These are phyloP conservation scores for Acanthamoeba lenticulata DNA, from an alignment of 208 protist species.

Conservation along the genomic window DNA sequence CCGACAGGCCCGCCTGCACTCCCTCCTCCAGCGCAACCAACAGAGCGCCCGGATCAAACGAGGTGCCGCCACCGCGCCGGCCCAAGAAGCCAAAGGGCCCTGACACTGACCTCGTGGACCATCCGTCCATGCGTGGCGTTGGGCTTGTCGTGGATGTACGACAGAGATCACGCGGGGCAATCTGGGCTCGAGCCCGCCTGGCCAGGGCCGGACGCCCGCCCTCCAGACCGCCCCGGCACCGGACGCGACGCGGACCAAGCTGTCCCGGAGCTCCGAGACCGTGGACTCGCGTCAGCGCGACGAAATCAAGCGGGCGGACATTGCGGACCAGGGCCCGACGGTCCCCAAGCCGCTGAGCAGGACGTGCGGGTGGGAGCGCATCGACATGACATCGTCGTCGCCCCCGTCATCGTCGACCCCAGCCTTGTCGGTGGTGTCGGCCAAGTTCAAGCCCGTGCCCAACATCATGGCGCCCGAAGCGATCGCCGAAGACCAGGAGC, in stretches of 20 bases:
- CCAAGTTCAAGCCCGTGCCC: not conserved
- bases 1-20: not conserved
- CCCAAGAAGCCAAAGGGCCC: no score
- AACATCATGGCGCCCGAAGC: not conserved
- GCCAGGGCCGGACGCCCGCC: no score
- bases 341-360: not conserved
- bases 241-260: not conserved
- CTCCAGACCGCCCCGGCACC: no score
- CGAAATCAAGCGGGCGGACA: not conserved
- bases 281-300: not conserved
- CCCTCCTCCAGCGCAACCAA: not conserved
- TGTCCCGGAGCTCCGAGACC: not conserved
- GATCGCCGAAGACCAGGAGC: conserved; percentile 13
- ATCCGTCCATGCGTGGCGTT: not conserved
- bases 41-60: not conserved
- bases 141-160: no score
- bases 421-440: no score
- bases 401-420: no score
- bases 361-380: not conserved
- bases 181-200: not conserved
- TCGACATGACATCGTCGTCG: no score
- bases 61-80: not conserved
- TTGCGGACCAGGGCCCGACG: not conserved
- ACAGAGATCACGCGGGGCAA: not conserved
- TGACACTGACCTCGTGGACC: no score